Base-by-base conservation (phyloP, 352 stramenopile genomes). In the Phytophthora meadii region DNA sequence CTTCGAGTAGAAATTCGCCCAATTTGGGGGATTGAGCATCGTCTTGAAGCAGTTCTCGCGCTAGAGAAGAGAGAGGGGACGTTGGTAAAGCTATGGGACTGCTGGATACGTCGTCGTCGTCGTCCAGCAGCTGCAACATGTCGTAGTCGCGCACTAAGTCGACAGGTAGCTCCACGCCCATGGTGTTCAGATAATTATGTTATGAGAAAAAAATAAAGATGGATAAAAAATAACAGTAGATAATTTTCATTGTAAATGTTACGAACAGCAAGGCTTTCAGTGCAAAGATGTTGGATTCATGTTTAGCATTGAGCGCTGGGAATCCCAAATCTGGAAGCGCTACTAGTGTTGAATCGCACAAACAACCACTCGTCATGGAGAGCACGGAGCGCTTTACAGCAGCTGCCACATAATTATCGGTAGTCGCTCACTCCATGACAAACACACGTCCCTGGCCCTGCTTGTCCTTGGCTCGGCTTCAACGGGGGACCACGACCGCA, bases 1-100 rank as follows among this genome's bases (percentile, higher is more conserved):
- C 67, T 55, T 81, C 71, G 22, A 87, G 55, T 37, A 89, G 56
- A 49, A 88, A 77, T 8, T 71, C 74, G 25, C 57, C 57, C 17
- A 68, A 24, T 42, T 44, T 48, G 12, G 27, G 30, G 19, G 51
- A 51, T 15, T 57, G 17, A 7, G 41, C 45, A 3, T 28, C 56
- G 50, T 70, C 32, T n/a, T 47, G 24, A 27, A 63, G 36, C 41
- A 60, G 14, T 8, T 65, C 36, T 15, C 52, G 27, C 41, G 49
- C 57, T 19, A 54, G 48, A 28, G 54, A 50, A 4, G 41, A 49
- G 3, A 28, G 2, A 14, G n/a, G 44, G 17, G 49, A 15, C 9
- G 15, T 10, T 15, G 22, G 28, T 2, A 37, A 8, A 15, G 30
- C 44, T 17, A 7, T 5, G 30, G 53, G 11, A 48, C 52, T 36